Evolutionary conservation across 2,329 filamentous ascomycete species (phyloP), one percentile per base, ranked within the genome.

Genomic region (Trichoderma endophyticum): DNA sequence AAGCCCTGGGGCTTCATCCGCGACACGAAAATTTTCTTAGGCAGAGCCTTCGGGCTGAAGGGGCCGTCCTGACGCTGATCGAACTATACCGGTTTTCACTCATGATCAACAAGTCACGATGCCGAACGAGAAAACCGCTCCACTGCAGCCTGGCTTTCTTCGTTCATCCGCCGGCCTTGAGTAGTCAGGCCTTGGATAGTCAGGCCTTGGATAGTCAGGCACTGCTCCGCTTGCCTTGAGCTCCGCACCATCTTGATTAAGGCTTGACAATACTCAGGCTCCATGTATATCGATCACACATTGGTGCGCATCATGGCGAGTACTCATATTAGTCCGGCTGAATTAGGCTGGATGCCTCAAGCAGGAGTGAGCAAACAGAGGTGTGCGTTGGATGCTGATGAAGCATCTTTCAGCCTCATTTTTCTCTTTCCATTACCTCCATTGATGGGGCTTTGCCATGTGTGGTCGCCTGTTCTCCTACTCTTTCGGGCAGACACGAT

Each of bases 41-140:
- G 24, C 34, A 39, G 14, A 24, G 30, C 14, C 14, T 24, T n/a
- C 7, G n/a, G 26, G 60, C 11, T 9, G 6, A 57, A 43, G 48
- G 56, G 12, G n/a, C 54, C 8, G 30, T 18, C 56, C 24, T 18
- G 26, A 28, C 26, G 8, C 28, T 34, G 54, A 28, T 43, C 57
- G 1, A 26, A 61, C 32, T 8, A 32, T n/a, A 21, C n/a, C 3
- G 28, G 39, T 34, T 59, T 32, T 54, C 39, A 36, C 43, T 39
- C 66, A 62, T 61, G 57, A 70, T 62, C 39, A 62, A 34, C 30
- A 62, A 51, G 57, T 62, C 66, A 70, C 57, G 57, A 70, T 36
- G 57, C 39, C 30, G 14, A 70, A 70, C 5, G 26, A 26, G 18
- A 24, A 36, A 39, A 32, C 43, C n/a, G 12, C 54, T 60, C 65